Evolutionary conservation across 1,284 basidiomycete species (phyloP).

Genomic region (Puccinia hordei): DNA sequence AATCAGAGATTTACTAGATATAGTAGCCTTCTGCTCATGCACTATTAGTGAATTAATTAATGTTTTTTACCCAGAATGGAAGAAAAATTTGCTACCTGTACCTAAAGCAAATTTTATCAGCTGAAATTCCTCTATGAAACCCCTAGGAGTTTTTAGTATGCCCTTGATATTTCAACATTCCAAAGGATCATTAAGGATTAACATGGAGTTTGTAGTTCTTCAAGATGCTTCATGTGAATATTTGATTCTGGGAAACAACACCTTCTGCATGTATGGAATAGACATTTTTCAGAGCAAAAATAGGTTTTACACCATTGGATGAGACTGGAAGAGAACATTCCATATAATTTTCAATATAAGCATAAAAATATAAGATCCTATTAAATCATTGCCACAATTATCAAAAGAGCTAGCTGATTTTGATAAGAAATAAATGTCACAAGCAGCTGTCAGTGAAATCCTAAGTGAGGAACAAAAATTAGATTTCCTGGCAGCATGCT

Average conservation of each 20-base stretch:
- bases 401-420: too few relatives aligned
- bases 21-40: conserved; percentile 17
- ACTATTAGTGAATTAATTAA: neutral
- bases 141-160: neutral
- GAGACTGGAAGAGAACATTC: conserved; percentile 21
- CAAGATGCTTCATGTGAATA: conserved; percentile 17
- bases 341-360: conserved; percentile 2
- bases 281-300: conserved; percentile 24
- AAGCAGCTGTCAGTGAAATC: neutral
- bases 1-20: neutral
- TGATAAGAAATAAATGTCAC: neutral
- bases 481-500: neutral
- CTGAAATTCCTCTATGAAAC: conserved; percentile 13
- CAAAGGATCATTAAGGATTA: conserved; percentile 1
- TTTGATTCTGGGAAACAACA: conserved; percentile 10
- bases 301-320: conserved; percentile 14
- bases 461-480: neutral
- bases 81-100: neutral
- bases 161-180: conserved; percentile 1
- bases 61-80: neutral
- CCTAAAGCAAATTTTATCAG: conserved; percentile 18
- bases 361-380: neutral
- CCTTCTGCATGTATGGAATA: conserved; percentile 15
- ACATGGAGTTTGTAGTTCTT: neutral
- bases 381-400: too few relatives aligned